A percentile compares a stretch with the other conserved stretches of the same genome.
Evolutionary conservation across 2,329 filamentous ascomycete species (phyloP).

Genomic region (Hirsutella thompsonii): DNA sequence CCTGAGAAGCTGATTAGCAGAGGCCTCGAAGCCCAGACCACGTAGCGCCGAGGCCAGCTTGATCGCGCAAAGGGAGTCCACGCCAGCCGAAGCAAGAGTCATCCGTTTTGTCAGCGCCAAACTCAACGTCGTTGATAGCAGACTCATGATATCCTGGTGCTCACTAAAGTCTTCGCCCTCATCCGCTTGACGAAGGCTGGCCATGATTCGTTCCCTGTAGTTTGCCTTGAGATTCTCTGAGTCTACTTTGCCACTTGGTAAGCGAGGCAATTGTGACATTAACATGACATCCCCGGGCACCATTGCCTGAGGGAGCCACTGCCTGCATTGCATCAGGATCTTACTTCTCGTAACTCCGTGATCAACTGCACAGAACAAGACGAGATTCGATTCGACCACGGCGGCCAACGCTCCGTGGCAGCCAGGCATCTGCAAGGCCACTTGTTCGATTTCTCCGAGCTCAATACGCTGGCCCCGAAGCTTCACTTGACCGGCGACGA

Average conservation of each 20-base stretch:
- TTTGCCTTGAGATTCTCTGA: conserved; percentile 46
- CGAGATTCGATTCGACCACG: conserved; percentile 54
- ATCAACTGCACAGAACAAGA: conserved; percentile 58
- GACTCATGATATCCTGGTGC: conserved; percentile 20
- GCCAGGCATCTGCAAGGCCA: conserved; percentile 43
- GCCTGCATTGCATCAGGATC: conserved; percentile 48
- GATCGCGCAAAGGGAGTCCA: conserved; percentile 47
- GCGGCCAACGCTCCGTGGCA: conserved; percentile 55
- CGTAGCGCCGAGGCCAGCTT: conserved; percentile 51
- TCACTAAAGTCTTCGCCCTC: conserved; percentile 5
- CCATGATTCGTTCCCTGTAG: conserved; percentile 19
- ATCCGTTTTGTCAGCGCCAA: conserved; percentile 21
- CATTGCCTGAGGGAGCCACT: conserved; percentile 78
- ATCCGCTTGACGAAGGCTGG: conserved; percentile 1
- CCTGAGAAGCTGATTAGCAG: conserved; percentile 49
- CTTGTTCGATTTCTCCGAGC: conserved; percentile 66
- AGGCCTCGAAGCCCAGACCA: conserved; percentile 37
- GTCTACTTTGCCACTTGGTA: conserved; percentile 78
- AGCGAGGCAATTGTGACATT: conserved; percentile 51
- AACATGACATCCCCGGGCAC: conserved; percentile 61
- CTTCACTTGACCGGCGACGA: conserved; percentile 74
- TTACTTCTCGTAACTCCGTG: conserved; percentile 15
- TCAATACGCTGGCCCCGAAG: conserved; percentile 74
- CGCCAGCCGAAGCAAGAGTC: conserved; percentile 38
- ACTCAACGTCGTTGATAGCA: conserved; percentile 28